A percentile compares a stretch with the other conserved stretches of the same genome.
These are phyloP conservation scores for Stephanodiscus triporus DNA, from an alignment of 108 stramenopile genomes.

Conservation along the genomic window DNA sequence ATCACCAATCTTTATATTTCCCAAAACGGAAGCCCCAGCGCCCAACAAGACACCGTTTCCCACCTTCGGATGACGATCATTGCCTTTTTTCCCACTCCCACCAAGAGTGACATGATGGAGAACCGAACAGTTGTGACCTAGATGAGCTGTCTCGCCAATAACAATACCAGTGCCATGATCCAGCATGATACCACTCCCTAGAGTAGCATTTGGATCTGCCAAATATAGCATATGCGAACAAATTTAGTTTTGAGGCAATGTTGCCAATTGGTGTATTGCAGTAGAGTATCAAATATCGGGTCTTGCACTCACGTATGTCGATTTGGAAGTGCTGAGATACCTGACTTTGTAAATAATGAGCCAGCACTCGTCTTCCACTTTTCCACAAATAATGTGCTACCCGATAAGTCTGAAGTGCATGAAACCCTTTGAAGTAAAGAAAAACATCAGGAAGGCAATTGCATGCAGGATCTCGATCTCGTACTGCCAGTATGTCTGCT, in stretches of 20 bases:
- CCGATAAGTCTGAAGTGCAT: constrained; percentile 85
- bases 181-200: constrained; percentile 79
- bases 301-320: constrained; percentile 64
- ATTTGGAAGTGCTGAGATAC: constrained; percentile 81
- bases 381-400: constrained; percentile 79
- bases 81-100: constrained; percentile 79
- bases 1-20: constrained; percentile 74
- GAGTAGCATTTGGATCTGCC: constrained; percentile 67
- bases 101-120: constrained; percentile 88
- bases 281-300: background rate
- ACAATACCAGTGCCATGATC: constrained; percentile 91
- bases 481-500: constrained; percentile 76
- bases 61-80: constrained; percentile 89
- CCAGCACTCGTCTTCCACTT: constrained; percentile 55
- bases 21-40: constrained; percentile 84
- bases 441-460: constrained; percentile 54
- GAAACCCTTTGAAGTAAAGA: constrained; percentile 92
- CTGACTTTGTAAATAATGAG: constrained; percentile 83
- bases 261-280: background rate
- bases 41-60: constrained; percentile 83
- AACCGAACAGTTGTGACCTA: constrained; percentile 85
- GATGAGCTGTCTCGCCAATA: constrained; percentile 83
- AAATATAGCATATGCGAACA: background rate
- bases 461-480: constrained; percentile 81
- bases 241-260: background rate